Evolutionary conservation across 805 yeast genomes (phyloP), one percentile per base, ranked within the genome.

Genomic region (Yarrowia sp.): DNA sequence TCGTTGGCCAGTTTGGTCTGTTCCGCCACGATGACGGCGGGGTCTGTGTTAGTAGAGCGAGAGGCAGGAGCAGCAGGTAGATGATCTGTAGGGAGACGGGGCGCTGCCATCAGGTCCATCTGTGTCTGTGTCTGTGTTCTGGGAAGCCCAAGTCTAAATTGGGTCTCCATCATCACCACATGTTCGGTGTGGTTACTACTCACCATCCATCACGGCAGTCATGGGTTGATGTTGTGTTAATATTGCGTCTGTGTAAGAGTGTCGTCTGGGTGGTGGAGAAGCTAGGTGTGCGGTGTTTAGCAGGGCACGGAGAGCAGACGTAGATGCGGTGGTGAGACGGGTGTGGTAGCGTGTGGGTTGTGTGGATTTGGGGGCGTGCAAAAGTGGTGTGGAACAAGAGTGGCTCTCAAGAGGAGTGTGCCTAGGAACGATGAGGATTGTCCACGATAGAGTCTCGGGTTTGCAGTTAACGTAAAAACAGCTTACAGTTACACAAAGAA

Each of bases 1-100:
- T 68, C 68, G 24, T 40, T 51, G 19, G 70, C 69, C 54, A 70
- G 66, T 24, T 65, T 59, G 17, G 67, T 70, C 56, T 70, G 72
- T 58, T 68, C 67, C 41, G 40, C 46, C 35, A 58, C 62, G 4
- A 69, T 48, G 7, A 21, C 17, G 19, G 54, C 49, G 38, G 69
- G 67, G 52, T 68, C 71, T 68, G 56, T 1, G 44, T 38, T 46
- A 35, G 44, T 30, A n/a, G 52, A 16, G n/a, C 33, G 6, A 5
- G 17, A 33, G 38, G 14, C 38, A 33, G 17, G 17, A 10, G 11
- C 21, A 12, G 43, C 19, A 16, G 24, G 43, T 17, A 24, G 9
- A 16, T 19, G 38, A 16, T 33, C 38, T 33, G 38, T 14, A 33
- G 7, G 14, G 36, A 33, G 36, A 10, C 12, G 33, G 33, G 14